Conservation (phyloP, 352 stramenopile species). For the Phytopythium litorale region DNA sequence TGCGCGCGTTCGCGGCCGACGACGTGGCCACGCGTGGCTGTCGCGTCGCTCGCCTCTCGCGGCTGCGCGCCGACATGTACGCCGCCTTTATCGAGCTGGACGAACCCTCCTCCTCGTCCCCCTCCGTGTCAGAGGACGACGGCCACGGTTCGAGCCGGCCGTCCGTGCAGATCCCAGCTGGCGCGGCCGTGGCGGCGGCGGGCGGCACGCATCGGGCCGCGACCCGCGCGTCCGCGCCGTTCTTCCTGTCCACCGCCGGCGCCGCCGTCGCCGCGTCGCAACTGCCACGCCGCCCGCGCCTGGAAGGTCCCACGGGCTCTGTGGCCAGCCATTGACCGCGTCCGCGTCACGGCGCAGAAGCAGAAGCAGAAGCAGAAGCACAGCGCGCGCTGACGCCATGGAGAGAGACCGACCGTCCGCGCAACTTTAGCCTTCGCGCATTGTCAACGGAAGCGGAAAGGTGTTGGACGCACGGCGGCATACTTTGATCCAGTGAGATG, state of each 20-base stretch:
- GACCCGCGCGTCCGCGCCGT: constrained; percentile 15
- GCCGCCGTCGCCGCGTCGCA: constrained; percentile 2
- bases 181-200: constrained; percentile 10
- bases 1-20: constrained; percentile 57
- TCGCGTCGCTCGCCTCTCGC: constrained; percentile 28
- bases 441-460: too few relatives aligned
- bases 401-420: too few relatives aligned
- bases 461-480: not conserved
- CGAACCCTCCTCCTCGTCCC: not conserved
- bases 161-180: constrained; percentile 17
- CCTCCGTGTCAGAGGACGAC: not conserved
- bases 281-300: not conserved
- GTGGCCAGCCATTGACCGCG: too few relatives aligned
- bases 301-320: not conserved
- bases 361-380: not conserved
- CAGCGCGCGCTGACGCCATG: too few relatives aligned
- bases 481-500: not conserved
- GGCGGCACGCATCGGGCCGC: not conserved
- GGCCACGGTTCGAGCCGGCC: not conserved
- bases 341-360: not conserved
- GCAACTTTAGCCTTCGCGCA: too few relatives aligned
- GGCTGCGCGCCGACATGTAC: constrained; percentile 46
- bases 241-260: constrained; percentile 11
- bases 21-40: constrained; percentile 36
- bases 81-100: constrained; percentile 16